A percentile compares a stretch with the other conserved stretches of the same genome.
phyloP scores from a whole-genome alignment of 345 rosid species.

The Dovyalis caffra region DNA sequence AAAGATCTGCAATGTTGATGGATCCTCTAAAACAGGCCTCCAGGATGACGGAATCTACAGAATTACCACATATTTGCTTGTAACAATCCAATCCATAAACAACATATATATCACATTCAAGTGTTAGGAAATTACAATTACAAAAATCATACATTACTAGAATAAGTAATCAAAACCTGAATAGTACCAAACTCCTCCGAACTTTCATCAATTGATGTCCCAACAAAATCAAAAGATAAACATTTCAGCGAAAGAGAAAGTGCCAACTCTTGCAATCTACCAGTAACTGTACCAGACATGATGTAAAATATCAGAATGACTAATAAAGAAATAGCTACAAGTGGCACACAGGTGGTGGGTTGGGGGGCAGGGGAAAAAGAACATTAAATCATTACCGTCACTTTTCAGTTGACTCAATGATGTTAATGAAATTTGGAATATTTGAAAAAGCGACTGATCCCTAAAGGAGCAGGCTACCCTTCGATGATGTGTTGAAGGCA shows the following conservation, averaged over 20 bases:
- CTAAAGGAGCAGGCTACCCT: slow-evolving; percentile 90
- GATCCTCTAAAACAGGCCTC: slow-evolving; percentile 88
- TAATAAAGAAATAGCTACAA: neutral
- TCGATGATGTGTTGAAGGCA: slow-evolving; percentile 85
- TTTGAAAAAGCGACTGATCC: slow-evolving; percentile 89
- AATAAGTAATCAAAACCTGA: slow-evolving; percentile 53
- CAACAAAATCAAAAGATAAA: slow-evolving; percentile 96
- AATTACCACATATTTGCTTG: slow-evolving; percentile 15
- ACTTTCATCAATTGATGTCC: slow-evolving; percentile 96
- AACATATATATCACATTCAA: slow-evolving; percentile 8
- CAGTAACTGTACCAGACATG: slow-evolving; percentile 48
- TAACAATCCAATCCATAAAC: slow-evolving; percentile 5
- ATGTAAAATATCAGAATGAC: slow-evolving; percentile 15
- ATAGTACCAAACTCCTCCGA: slow-evolving; percentile 99
- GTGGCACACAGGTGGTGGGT: neutral
- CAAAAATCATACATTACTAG: neutral
- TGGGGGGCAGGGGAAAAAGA: neutral
- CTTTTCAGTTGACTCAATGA: slow-evolving; percentile 82
- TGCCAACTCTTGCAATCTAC: slow-evolving; percentile 89
- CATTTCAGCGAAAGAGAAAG: slow-evolving; percentile 94
- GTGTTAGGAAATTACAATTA: neutral
- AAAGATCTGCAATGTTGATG: slow-evolving; percentile 87
- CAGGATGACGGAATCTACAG: slow-evolving; percentile 84
- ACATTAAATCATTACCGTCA: slow-evolving; percentile 59
- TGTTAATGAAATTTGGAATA: slow-evolving; percentile 90